Base-by-base conservation (phyloP, 805 yeast species). In the Candida sonorensis region DNA sequence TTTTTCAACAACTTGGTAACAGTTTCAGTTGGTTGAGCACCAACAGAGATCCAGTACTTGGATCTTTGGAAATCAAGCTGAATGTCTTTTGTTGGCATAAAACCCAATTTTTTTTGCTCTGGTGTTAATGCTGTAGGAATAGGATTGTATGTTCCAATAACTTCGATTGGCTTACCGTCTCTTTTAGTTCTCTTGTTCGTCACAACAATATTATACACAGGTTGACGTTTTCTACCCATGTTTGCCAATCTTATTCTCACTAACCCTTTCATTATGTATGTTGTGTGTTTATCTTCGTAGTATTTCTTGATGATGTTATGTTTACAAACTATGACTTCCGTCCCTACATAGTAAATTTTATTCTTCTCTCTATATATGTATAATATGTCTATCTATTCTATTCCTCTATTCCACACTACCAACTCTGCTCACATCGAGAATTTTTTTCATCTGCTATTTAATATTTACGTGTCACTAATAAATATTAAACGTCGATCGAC, bases 31-130 rank as follows among this genome's bases (percentile, higher is more conserved):
- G 96, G 94, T 54, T 84, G 94, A 1, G 97, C 97, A 10, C 98
- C 98, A 13, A 86, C 95, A 48, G 96, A 95, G 22, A 92, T 64
- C 98, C 98, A 92, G 60, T 92, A 92, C 57, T 86, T 86, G 5
- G 95, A 76, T 48, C 96, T 75, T 42, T 77, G 76, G 53, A 92
- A 87, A 54, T 92, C 97, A 23, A 92, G 63, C 44, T 78, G 72
- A 25, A 90, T 73, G 45, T 87, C 87, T 55, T 92, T 90, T 30
- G 71, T 67, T 10, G 88, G 83, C 24, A 64, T 62, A 22, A 59
- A 53, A 9, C 81, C 83, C 14, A 53, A 55, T 24, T 68, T 73
- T 42, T 62, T 63, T 49, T 82, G 85, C 40, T 66, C 72, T 15
- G 77, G 73, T 0, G 81, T 67, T 35, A 79, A 56, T 19, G 90